Conservation (phyloP, 1,284 basidiomycete species). For the Apiotrichum montevideense region DNA sequence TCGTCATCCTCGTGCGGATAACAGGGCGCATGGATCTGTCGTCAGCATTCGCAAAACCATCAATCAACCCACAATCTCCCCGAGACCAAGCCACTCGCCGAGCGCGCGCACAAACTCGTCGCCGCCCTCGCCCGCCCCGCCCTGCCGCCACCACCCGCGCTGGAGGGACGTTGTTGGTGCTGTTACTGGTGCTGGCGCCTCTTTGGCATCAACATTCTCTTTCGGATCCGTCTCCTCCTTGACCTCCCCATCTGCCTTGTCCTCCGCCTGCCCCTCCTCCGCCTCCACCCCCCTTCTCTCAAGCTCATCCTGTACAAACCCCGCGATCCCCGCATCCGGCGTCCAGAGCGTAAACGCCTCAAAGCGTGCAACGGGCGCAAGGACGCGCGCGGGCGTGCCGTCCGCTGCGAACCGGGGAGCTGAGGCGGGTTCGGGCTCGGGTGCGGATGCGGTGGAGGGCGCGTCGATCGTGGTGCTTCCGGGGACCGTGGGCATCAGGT, state of each 20-base stretch:
- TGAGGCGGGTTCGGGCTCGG: neutral
- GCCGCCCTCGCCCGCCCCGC: conserved; percentile 41
- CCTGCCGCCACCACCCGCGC: conserved; percentile 37
- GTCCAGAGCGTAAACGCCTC: conserved; percentile 36
- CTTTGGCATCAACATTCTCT: neutral
- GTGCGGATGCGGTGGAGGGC: neutral
- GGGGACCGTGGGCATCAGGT: neutral
- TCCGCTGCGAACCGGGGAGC: neutral
- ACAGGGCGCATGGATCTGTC: conserved; percentile 12
- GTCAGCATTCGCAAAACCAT: neutral
- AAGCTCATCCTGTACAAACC: conserved; percentile 25
- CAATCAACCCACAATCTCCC: conserved; percentile 30
- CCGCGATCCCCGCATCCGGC: conserved; percentile 34
- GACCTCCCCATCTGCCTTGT: neutral
- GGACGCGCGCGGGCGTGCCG: conserved; percentile 10
- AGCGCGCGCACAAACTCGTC: conserved; percentile 42
- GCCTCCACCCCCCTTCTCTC: neutral
- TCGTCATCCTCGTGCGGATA: conserved; percentile 10
- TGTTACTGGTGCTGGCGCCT: neutral
- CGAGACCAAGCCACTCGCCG: conserved; percentile 40
- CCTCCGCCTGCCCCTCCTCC: neutral
- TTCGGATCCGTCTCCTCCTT: neutral
- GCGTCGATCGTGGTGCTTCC: neutral
- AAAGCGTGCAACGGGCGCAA: conserved; percentile 29
- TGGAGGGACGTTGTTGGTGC: neutral